Base-by-base conservation (phyloP, 495 filamentous ascomycete genomes). In the Penicillium fimorum region DNA sequence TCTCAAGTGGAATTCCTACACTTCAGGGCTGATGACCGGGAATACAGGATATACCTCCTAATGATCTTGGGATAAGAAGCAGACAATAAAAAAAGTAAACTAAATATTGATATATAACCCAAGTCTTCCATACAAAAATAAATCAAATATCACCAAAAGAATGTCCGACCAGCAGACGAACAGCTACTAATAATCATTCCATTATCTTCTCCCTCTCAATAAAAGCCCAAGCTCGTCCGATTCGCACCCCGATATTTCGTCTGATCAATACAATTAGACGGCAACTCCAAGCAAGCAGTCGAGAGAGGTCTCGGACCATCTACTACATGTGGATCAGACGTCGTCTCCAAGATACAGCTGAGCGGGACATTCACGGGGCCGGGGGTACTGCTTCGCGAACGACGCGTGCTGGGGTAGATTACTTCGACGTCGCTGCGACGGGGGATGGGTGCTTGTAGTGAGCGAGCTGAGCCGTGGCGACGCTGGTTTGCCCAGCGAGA, bases 321-420 rank as follows among this genome's bases (percentile, higher is more conserved):
- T 3, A 72, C 71, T 8, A 58, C 53, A 25, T 66, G 67, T 0
- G 61, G 55, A 22, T 52, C 47, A 13, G 60, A 42, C 2, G 50
- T 41, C 11, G 68, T 60, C 56, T 76, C 74, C 33, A 68, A 57
- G 35, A 76, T 76, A 37, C 69, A 67, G 47, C 74, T 72, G 11
- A 76, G 46, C 6, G 62, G 61, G 8, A 64, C 61, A 47, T 38
- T 62, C 9, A 61, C 25, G 2, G 67, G 68, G 0, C 69, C 68
- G 17, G 66, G 70, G 0, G 72, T 76, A 20, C 48, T 70, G 53
- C 74, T 78, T 37, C 74, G 72, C 4, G 71, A 57, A 1, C 74
- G 68, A 12, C 74, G 66, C 13, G 67, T 71, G 49, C 68, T 76
- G 9, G 71, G 65, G 53, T 75, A 76, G 37, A 68, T 61, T 22